Evolutionary conservation across 139 green algal genomes (phyloP).

Genomic region (Chlamydomonas incerta): DNA sequence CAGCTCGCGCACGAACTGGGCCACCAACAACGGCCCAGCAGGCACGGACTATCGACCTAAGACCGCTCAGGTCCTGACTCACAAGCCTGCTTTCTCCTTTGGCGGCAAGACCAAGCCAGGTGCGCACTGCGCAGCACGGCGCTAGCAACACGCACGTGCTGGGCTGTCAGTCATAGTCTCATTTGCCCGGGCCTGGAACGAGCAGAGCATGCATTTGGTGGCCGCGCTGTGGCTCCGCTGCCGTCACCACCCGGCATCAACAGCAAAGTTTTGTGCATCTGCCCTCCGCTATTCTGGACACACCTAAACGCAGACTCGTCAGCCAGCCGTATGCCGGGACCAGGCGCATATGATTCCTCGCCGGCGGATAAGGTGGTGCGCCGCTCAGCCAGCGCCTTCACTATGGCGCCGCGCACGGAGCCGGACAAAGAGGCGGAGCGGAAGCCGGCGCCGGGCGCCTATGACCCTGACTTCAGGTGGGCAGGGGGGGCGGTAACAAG

Average conservation of each 20-base stretch:
- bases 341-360: constrained; percentile 34
- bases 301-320: too few species aligned
- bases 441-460: constrained; percentile 22
- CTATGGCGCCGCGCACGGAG: not conserved
- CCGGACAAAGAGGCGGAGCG: not conserved
- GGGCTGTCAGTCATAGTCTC: too few species aligned
- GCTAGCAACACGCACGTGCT: too few species aligned
- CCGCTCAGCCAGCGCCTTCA: not conserved
- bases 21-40: not conserved
- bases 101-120: not conserved
- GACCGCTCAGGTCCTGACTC: not conserved
- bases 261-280: too few species aligned
- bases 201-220: too few species aligned
- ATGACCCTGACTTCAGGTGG: constrained; percentile 22
- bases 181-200: too few species aligned
- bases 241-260: too few species aligned
- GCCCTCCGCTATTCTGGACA: too few species aligned
- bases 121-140: too few species aligned
- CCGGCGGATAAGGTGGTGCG: not conserved
- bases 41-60: constrained; percentile 2
- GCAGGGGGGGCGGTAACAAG: too few species aligned
- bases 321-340: not conserved
- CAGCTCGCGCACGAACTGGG: not conserved
- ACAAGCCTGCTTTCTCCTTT: constrained; percentile 21
- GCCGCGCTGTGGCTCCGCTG: too few species aligned